Conservation (phyloP, 179 eudicot genomes). For the Beta macrorhiza region DNA sequence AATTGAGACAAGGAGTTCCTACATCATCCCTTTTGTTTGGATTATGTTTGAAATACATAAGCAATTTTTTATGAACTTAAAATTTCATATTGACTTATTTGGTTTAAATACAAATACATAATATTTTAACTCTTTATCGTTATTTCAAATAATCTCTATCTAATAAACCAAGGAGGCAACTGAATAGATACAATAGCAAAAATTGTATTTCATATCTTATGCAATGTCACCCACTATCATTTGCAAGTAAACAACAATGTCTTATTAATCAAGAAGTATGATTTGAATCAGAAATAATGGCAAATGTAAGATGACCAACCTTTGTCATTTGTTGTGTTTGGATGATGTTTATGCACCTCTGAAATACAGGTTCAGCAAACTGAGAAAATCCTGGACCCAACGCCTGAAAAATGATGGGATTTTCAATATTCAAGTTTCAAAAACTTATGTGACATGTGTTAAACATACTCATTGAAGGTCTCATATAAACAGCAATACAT, state of each 20-base stretch:
- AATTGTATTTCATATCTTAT: too few relatives aligned
- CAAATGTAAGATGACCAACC: conserved; percentile 36
- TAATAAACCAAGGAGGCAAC: not conserved
- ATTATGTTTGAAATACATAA: too few relatives aligned
- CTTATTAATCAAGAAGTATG: not conserved
- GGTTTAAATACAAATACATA: not conserved
- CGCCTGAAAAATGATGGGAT: conserved; percentile 62
- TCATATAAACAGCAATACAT: not conserved
- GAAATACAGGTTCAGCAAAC: conserved; percentile 92
- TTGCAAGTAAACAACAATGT: not conserved
- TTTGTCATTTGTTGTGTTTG: conserved; percentile 89
- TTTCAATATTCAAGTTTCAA: conserved; percentile 16
- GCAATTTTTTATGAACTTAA: too few relatives aligned
- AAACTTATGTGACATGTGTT: not conserved
- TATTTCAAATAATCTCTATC: not conserved
- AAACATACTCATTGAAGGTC: not conserved
- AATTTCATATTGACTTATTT: not conserved
- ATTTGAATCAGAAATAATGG: not conserved
- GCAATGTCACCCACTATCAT: too few relatives aligned
- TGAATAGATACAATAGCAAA: not conserved
- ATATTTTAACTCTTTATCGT: not conserved
- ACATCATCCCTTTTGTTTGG: too few relatives aligned
- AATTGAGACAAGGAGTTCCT: too few relatives aligned
- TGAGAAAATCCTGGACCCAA: conserved; percentile 84
- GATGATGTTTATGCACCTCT: conserved; percentile 89